Base-by-base conservation (phyloP, 345 rosid genomes). In the Nephelium lappaceum region DNA sequence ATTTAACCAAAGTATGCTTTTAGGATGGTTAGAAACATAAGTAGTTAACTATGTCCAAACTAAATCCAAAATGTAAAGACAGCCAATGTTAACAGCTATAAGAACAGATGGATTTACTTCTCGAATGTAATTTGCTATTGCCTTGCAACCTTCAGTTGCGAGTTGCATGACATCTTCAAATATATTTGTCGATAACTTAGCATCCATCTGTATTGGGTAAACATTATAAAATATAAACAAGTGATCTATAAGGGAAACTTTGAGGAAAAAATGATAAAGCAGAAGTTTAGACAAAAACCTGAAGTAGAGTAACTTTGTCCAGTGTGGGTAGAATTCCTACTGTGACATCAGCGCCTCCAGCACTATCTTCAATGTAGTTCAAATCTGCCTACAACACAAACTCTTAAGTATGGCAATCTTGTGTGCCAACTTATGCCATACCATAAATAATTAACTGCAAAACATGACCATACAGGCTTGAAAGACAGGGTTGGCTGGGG, bases 261-360 rank as follows among this genome's bases (percentile, higher is more conserved):
- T 18, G 60, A 36, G 49, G 51, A 19, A 67, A 39, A 24, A 45
- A 64, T 76, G 27, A 49, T 55, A 76, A 31, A 43, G 1, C 36
- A 4, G 64, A 69, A 71, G 69, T 69, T 66, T 24, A 65, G 57
- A 69, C 68, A 60, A 31, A 31, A 31, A 95, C 98, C 98, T 96
- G 98, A 82, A 96, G 94, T 83, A 96, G 97, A 53, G 99, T 89
- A 75, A 94, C 98, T 92, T 91, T 94, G 88, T 94, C 94, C 86
- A 92, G 71, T 79, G 91, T 89, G 58, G 98, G 95, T 70, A 96
- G 83, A 84, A 96, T 74, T 55, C 97, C 95, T 24, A 96, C 94
- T 3, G 98, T 94, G 67, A 93, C 95, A 86, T 96, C 99, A 51
- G 99, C 88, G 49, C 99, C 99, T 77, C 98, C 99, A 18, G 97